Conservation (phyloP, 352 stramenopile genomes). For the Pythium biforme region DNA sequence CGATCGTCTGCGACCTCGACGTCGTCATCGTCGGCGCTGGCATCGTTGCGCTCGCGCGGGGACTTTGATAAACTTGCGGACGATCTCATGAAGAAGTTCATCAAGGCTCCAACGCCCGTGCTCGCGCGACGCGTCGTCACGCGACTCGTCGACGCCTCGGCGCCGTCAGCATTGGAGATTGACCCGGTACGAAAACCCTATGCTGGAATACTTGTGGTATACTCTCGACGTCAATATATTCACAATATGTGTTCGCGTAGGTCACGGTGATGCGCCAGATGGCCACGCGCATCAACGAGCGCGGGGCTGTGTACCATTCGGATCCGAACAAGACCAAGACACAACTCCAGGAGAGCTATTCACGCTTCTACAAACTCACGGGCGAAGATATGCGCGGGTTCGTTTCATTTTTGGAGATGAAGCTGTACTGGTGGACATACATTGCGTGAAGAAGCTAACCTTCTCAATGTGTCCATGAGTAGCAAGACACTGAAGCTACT, state of each 20-base stretch:
- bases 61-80: constrained; percentile 26
- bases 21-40: constrained; percentile 15
- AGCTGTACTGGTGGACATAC: neutral
- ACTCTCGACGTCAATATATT: neutral
- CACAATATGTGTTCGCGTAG: constrained; percentile 26
- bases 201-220: too few species aligned
- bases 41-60: constrained; percentile 12
- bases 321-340: constrained; percentile 41
- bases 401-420: neutral
- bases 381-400: constrained; percentile 78
- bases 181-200: constrained; percentile 20
- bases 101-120: constrained; percentile 54
- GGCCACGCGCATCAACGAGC: constrained; percentile 62
- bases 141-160: constrained; percentile 48
- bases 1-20: constrained; percentile 10
- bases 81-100: constrained; percentile 32
- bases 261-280: constrained; percentile 77
- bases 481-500: constrained; percentile 71
- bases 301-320: constrained; percentile 36
- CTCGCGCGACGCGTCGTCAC: constrained; percentile 56
- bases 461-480: neutral
- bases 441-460: neutral
- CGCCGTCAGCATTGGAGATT: constrained; percentile 13
- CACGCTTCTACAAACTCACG: constrained; percentile 72
- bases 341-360: constrained; percentile 75